A percentile compares a stretch with the other conserved stretches of the same genome.
These are phyloP conservation scores for Tuber brumale DNA, from an alignment of 495 filamentous ascomycete genomes.

Conservation along the genomic window DNA sequence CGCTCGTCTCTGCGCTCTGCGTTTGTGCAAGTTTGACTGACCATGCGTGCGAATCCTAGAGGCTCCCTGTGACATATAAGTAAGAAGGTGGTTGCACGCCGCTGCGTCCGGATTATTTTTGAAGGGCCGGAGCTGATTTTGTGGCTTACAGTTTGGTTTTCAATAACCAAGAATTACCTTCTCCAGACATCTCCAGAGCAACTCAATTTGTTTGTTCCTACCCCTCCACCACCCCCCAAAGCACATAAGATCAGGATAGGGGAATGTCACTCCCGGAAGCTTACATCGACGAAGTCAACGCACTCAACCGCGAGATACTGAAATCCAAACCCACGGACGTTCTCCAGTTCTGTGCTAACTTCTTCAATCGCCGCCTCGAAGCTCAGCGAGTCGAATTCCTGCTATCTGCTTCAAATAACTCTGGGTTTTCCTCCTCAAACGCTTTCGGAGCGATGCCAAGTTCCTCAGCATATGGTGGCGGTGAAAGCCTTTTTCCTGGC, in stretches of 20 bases:
- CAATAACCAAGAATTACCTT: conserved; percentile 12
- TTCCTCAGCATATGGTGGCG: conserved; percentile 45
- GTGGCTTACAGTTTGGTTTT: conserved; percentile 18
- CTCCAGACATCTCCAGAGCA: conserved; percentile 13
- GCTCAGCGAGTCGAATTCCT: conserved; percentile 54
- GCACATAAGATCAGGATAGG: conserved; percentile 12
- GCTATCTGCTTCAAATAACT: conserved; percentile 41
- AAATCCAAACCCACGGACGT: conserved; percentile 52
- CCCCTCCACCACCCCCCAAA: conserved; percentile 14
- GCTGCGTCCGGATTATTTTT: conserved; percentile 22
- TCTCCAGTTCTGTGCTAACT: conserved; percentile 63
- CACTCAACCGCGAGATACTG: conserved; percentile 53
- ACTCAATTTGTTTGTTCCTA: conserved; percentile 21
- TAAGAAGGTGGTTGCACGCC: conserved; percentile 32
- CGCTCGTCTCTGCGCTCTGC: conserved; percentile 18
- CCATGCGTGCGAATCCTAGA: conserved; percentile 24
- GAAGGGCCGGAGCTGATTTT: conserved; percentile 23
- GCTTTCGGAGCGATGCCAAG: conserved; percentile 30
- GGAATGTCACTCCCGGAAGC: conserved; percentile 49
- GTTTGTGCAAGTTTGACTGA: conserved; percentile 35
- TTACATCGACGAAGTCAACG: conserved; percentile 56
- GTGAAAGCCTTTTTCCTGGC: conserved; percentile 52
- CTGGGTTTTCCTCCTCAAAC: conserved; percentile 22
- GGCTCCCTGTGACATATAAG: conserved; percentile 33
- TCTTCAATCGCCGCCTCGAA: conserved; percentile 57